Evolutionary conservation across 2,329 filamentous ascomycete species (phyloP).

Genomic region (Kalaharituber pfeilii): DNA sequence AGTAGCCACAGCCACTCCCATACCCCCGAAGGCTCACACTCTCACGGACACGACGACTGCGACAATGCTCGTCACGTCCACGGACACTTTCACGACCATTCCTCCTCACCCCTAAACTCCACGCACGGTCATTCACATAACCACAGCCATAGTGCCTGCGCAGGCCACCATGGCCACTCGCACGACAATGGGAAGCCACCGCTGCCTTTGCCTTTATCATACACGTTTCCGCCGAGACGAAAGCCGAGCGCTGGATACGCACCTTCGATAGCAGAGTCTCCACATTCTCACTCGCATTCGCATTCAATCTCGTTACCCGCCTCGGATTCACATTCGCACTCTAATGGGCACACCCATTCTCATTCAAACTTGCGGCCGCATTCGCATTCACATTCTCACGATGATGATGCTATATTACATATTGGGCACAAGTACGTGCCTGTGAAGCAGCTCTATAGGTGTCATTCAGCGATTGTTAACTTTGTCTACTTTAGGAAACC

Average conservation of each 20-base stretch:
- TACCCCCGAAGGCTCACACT: constrained; percentile 20
- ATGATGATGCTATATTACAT: constrained; percentile 21
- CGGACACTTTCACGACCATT: constrained; percentile 19
- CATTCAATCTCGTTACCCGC: no score
- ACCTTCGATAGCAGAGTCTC: background rate
- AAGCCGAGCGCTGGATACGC: background rate
- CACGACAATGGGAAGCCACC: background rate
- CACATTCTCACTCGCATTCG: background rate
- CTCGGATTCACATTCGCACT: constrained; percentile 1
- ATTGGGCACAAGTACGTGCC: background rate
- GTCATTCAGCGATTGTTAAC: background rate
- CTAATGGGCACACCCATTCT: constrained; percentile 26
- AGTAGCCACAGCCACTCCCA: constrained; percentile 28
- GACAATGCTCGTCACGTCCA: constrained; percentile 28
- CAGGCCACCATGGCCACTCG: background rate
- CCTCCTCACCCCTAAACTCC: background rate
- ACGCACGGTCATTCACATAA: background rate
- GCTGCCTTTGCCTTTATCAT: background rate
- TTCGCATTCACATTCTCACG: constrained; percentile 25
- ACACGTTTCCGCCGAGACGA: background rate
- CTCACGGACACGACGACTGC: constrained; percentile 21
- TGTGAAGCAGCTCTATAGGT: background rate
- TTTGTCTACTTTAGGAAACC: background rate
- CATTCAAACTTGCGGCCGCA: constrained; percentile 29
- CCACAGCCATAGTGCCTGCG: background rate